Evolutionary conservation across 208 protist species (phyloP).

Genomic region (Wallacemonas rigidus): DNA sequence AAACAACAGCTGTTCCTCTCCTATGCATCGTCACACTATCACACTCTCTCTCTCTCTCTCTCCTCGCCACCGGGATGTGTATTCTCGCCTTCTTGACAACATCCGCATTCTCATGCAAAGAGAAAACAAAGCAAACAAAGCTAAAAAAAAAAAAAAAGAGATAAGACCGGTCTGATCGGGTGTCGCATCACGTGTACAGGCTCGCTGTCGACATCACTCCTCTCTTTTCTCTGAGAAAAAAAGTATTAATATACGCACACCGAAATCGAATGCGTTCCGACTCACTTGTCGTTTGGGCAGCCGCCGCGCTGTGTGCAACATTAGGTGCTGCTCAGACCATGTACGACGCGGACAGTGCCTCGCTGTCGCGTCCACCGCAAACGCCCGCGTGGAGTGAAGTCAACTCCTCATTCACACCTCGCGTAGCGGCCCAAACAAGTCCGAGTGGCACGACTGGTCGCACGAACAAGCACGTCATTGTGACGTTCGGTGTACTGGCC

Average conservation of each 20-base stretch:
- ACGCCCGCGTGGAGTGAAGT: too few species aligned
- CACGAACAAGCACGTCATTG: slow-evolving; percentile 19
- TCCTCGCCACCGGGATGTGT: neutral
- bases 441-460: neutral
- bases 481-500: slow-evolving; percentile 13
- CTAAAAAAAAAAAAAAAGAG: neutral
- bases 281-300: neutral
- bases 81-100: neutral
- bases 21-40: too few species aligned
- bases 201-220: too few species aligned
- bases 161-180: neutral
- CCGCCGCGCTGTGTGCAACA: neutral
- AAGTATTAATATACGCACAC: too few species aligned
- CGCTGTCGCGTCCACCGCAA: neutral
- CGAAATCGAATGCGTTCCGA: neutral
- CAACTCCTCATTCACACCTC: too few species aligned
- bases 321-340: neutral
- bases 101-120: neutral
- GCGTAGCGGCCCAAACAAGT: too few species aligned
- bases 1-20: too few species aligned
- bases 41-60: neutral
- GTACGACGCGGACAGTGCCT: neutral
- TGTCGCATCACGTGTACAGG: too few species aligned
- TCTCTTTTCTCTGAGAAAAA: too few species aligned
- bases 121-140: neutral